Base-by-base conservation (phyloP, 305 asterid species). In the Fraxinus latifolia region DNA sequence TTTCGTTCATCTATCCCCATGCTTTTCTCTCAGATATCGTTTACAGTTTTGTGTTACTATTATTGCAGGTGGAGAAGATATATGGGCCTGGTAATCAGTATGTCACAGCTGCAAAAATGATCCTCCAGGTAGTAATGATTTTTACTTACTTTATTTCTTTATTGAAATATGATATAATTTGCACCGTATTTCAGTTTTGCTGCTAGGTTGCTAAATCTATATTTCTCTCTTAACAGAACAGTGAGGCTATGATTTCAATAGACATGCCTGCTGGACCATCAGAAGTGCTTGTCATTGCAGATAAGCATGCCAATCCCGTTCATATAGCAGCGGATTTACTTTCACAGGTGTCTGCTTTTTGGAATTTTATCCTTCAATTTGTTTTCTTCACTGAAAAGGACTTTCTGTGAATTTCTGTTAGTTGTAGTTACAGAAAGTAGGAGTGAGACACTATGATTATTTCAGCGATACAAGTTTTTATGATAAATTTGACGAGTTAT, bases 231-330 rank as follows among this genome's bases (percentile, higher is more conserved):
- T 82, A 84, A 81, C 91, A 96, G 99, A 96, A 94, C 87, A 96
- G 99, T 77, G 99, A 96, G 86, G 99, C 98, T 65, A 90, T 96
- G 99, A 87, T 94, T 84, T 94, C 98, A 77, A 96, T 96, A 86
- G 99, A 96, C 91, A 96, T 96, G 99, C 99, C 99, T 9, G 98
- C 99, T 87, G 99, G 99, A 86, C 99, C 99, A 82, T 96, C 99
- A 31, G 99, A 96, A 94, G 98, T 96, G 84, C 99, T 96, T 83
- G 97, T 94, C 82, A 92, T 93, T 82, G 98, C 98, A 81, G 99
- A 94, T 87, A 88, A 92, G 86, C 84, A 91, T 81, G 95, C 98
- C 75, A 94, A 85, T 85, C 97, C 97, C 81, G 97, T 91, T 83
- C 97, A 96, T 84, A 86, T 96, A 79, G 99, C 99, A 23, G 97